A percentile compares a stretch with the other conserved stretches of the same genome.
These are phyloP conservation scores for Nicotiana undulata DNA, from an alignment of 257 asterid species.

Conservation along the genomic window DNA sequence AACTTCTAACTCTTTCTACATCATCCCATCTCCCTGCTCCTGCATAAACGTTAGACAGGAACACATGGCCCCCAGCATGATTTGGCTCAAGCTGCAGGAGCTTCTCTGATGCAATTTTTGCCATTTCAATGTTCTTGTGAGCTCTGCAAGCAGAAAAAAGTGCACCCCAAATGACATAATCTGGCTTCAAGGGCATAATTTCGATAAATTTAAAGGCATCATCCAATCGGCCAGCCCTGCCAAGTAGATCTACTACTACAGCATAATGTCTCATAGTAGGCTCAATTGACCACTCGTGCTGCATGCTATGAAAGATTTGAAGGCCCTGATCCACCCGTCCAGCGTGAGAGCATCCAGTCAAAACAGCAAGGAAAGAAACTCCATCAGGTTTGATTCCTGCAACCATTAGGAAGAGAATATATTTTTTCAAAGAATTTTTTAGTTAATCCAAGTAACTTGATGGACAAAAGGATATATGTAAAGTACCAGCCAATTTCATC, in stretches of 20 bases:
- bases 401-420: background rate
- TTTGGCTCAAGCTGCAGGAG: slow-evolving; percentile 31
- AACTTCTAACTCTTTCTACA: slow-evolving; percentile 30
- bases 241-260: slow-evolving; percentile 27
- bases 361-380: slow-evolving; percentile 27
- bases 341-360: slow-evolving; percentile 35
- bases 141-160: slow-evolving; percentile 41
- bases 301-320: slow-evolving; percentile 26
- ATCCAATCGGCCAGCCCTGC: slow-evolving; percentile 34
- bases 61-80: slow-evolving; percentile 35
- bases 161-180: slow-evolving; percentile 35
- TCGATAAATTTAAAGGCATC: slow-evolving; percentile 29
- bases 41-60: slow-evolving; percentile 32
- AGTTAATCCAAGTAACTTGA: background rate
- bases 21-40: slow-evolving; percentile 34
- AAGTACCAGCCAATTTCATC: slow-evolving; percentile 24
- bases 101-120: slow-evolving; percentile 24
- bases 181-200: slow-evolving; percentile 28
- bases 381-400: slow-evolving; percentile 33
- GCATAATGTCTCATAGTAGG: slow-evolving; percentile 39
- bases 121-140: slow-evolving; percentile 35
- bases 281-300: slow-evolving; percentile 18
- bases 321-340: slow-evolving; percentile 36
- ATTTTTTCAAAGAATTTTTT: background rate
- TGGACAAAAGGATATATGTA: background rate